phyloP scores from a whole-genome alignment of 441 rosid genomes.

The Eutrema salsugineum region DNA sequence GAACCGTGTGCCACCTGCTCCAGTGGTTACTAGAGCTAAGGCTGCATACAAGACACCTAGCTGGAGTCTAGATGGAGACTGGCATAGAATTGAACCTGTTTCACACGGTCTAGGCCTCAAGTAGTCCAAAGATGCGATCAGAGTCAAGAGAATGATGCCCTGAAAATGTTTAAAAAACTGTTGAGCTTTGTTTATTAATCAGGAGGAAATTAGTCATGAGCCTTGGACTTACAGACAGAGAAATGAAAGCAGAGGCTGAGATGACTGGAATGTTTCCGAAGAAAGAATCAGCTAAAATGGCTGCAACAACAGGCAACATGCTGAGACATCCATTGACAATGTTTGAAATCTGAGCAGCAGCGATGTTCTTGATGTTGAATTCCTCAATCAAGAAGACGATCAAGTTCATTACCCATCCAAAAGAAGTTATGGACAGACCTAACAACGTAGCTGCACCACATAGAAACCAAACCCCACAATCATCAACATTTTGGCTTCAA shows the following conservation, averaged over 20 bases:
- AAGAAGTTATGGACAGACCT: constrained; percentile 22
- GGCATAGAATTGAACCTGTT: constrained; percentile 33
- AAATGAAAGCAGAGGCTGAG: constrained; percentile 31
- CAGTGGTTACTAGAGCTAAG: constrained; percentile 33
- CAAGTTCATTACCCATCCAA: constrained; percentile 40
- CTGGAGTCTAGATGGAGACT: constrained; percentile 37
- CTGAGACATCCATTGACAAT: constrained; percentile 33
- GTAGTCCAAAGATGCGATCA: constrained; percentile 33
- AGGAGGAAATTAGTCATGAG: background rate
- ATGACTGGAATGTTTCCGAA: constrained; percentile 35
- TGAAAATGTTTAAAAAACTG: constrained; percentile 2
- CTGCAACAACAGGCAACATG: constrained; percentile 37
- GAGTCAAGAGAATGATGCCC: constrained; percentile 38
- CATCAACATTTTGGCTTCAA: background rate
- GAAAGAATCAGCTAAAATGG: constrained; percentile 40
- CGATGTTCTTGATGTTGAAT: constrained; percentile 37
- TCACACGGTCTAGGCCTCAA: constrained; percentile 39
- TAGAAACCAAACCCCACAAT: background rate
- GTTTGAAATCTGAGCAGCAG: constrained; percentile 41
- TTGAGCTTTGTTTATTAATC: background rate
- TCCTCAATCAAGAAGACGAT: constrained; percentile 46
- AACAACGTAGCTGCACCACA: constrained; percentile 28
- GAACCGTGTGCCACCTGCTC: constrained; percentile 38
- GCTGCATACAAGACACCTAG: constrained; percentile 36
- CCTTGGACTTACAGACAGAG: constrained; percentile 20